Evolutionary conservation across 352 stramenopile species (phyloP).

Genomic region (Thalassiosira gravida): DNA sequence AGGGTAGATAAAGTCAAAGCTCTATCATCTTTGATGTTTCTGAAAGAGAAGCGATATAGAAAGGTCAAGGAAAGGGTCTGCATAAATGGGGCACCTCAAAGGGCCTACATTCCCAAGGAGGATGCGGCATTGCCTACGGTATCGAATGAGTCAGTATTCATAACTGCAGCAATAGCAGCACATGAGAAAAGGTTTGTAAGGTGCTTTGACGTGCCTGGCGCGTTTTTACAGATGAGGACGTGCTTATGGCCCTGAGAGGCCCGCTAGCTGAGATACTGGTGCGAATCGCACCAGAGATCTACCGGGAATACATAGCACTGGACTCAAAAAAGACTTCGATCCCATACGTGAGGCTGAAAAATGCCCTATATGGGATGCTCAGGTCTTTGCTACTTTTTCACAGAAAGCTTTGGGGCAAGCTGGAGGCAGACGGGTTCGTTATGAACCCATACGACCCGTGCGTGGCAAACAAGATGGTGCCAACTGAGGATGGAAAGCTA

Average conservation of each 20-base stretch:
- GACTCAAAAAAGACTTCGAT: constrained; percentile 13
- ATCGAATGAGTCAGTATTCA: constrained; percentile 1
- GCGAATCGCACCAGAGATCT: constrained; percentile 27
- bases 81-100: background rate
- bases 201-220: constrained; percentile 24
- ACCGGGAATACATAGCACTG: constrained; percentile 17
- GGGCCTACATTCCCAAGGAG: constrained; percentile 9
- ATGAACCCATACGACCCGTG: constrained; percentile 61
- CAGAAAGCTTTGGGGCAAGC: constrained; percentile 36
- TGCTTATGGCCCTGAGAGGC: constrained; percentile 14
- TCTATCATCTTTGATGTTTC: constrained; percentile 12
- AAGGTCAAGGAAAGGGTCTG: constrained; percentile 5
- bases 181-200: constrained; percentile 9
- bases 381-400: constrained; percentile 34
- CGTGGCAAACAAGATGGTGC: constrained; percentile 34
- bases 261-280: constrained; percentile 15
- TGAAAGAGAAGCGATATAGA: constrained; percentile 24
- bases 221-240: constrained; percentile 29
- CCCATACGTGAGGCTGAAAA: constrained; percentile 2
- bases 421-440: constrained; percentile 35
- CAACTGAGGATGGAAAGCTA: background rate
- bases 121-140: constrained; percentile 15
- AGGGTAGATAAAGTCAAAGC: background rate
- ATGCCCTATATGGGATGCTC: constrained; percentile 19
- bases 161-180: constrained; percentile 19